Evolutionary conservation across 2,329 filamentous ascomycete genomes (phyloP), one percentile per base, ranked within the genome.

Genomic region (Sporothrix protearum): DNA sequence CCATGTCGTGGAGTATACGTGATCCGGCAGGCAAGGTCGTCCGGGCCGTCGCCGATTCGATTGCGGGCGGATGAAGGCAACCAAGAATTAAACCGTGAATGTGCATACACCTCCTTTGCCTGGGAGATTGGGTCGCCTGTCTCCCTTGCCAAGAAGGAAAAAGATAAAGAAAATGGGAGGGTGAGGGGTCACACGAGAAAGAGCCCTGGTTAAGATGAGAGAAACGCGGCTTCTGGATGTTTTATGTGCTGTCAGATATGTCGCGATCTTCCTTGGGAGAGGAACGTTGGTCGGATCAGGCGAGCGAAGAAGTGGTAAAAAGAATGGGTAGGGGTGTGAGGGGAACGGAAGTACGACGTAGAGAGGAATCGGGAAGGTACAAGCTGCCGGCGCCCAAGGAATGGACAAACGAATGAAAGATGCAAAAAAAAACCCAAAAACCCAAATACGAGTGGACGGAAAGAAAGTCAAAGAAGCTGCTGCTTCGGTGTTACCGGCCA

Each of bases 201-300:
- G 64, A 36, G 68, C 53, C 36, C 28, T 70, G 39, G 68, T 51
- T 42, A 63, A 42, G 12, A 2, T 25, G n/a, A n/a, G 19, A 49
- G 39, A 55, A 45, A 53, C n/a, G 42, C 42, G 49, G 39, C 30
- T 57, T 64, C 53, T 66, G 33, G 8, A 33, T 61, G 71, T 70
- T 72, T 72, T 70, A 70, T 59, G 59, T 72, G 25, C 25, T 66
- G 71, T 71, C 45, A 49, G 57, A 57, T 49, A 51, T 57, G 57
- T 39, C 57, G 22, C 14, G 47, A 42, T 55, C 59, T 47, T 55
- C 71, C 47, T 42, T 69, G 45, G 59, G 45, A 47, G 39, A 25
- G 30, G 59, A 72, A 70, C 33, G 49, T 3, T 61, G 59, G 67
- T 49, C 14, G 55, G 49, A 69, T 61, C 39, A 36, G 33, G 51